These are phyloP conservation scores for Pleurotus salmoneostramineus DNA, from an alignment of 768 basidiomycete species.

Conservation along the genomic window DNA sequence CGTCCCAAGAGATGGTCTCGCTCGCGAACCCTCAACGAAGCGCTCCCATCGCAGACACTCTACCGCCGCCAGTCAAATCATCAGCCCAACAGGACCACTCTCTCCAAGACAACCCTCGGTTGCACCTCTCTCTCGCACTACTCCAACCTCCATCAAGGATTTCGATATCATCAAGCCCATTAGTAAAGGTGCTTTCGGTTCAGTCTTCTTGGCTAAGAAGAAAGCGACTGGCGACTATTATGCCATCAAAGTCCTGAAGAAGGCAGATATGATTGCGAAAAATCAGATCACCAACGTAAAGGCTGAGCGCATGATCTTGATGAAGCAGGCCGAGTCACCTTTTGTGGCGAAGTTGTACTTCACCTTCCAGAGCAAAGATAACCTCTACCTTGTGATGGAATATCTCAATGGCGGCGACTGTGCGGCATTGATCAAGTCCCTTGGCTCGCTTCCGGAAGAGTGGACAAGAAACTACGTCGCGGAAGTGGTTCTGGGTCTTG, in stretches of 20 bases:
- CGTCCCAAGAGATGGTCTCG: conserved; percentile 35
- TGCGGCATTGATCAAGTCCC: conserved; percentile 91
- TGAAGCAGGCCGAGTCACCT: conserved; percentile 98
- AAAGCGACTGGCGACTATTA: conserved; percentile 97
- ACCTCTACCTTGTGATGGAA: conserved; percentile 98
- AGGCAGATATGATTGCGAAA: conserved; percentile 99
- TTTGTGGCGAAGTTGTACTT: conserved; percentile 98
- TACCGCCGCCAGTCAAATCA: conserved; percentile 54
- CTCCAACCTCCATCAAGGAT: conserved; percentile 93
- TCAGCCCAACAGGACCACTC: conserved; percentile 63
- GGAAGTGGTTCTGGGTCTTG: conserved; percentile 91
- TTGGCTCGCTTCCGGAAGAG: conserved; percentile 92
- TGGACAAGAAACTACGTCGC: conserved; percentile 97
- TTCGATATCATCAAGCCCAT: conserved; percentile 99
- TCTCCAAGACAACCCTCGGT: conserved; percentile 85
- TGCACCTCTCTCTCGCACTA: conserved; percentile 73
- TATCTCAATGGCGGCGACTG: conserved; percentile 99
- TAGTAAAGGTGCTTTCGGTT: conserved; percentile 97
- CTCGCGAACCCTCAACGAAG: conserved; percentile 45
- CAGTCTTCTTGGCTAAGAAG: conserved; percentile 98
- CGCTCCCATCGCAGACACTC: conserved; percentile 71
- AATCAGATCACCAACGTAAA: conserved; percentile 99
- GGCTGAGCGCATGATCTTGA: conserved; percentile 98
- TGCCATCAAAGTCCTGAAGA: conserved; percentile 99
- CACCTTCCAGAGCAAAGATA: conserved; percentile 99